These are phyloP conservation scores for Eucalyptus grandis DNA, from an alignment of 345 rosid species.

Conservation along the genomic window DNA sequence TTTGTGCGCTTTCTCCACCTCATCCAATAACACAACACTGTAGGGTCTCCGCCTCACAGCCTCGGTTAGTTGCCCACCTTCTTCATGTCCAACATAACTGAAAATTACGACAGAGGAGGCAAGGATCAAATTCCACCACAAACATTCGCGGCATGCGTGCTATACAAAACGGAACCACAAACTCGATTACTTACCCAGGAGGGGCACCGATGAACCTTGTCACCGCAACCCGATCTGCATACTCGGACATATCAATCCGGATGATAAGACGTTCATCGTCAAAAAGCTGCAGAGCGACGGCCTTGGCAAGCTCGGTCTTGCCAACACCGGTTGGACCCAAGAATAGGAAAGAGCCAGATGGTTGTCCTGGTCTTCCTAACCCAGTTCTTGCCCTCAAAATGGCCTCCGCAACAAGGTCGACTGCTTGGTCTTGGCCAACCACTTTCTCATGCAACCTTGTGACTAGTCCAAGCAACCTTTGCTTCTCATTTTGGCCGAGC, in stretches of 20 bases:
- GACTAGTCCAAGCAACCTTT: too few relatives aligned
- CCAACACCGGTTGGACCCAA: constrained; percentile 93
- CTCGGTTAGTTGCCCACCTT: constrained; percentile 87
- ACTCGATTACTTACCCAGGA: constrained; percentile 41
- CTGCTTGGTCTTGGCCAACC: constrained; percentile 78
- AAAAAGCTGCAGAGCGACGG: constrained; percentile 78
- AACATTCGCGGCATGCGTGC: background rate
- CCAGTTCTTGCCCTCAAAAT: constrained; percentile 77
- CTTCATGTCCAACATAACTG: constrained; percentile 80
- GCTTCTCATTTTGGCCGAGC: too few relatives aligned
- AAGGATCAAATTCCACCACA: background rate
- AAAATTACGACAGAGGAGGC: background rate
- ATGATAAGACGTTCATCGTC: constrained; percentile 66
- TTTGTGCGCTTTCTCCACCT: constrained; percentile 80
- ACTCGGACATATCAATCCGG: constrained; percentile 83
- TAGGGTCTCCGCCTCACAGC: constrained; percentile 85
- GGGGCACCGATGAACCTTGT: constrained; percentile 75
- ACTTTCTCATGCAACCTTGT: background rate
- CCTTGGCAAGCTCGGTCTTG: constrained; percentile 82
- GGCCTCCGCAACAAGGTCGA: constrained; percentile 65
- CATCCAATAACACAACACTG: constrained; percentile 73
- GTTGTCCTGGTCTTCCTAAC: constrained; percentile 76
- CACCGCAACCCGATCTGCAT: constrained; percentile 76
- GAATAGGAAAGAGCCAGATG: constrained; percentile 82
- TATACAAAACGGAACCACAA: background rate